A percentile compares a stretch with the other conserved stretches of the same genome.
Evolutionary conservation across 768 basidiomycete species (phyloP).

Genomic region (Pholiota microspora): DNA sequence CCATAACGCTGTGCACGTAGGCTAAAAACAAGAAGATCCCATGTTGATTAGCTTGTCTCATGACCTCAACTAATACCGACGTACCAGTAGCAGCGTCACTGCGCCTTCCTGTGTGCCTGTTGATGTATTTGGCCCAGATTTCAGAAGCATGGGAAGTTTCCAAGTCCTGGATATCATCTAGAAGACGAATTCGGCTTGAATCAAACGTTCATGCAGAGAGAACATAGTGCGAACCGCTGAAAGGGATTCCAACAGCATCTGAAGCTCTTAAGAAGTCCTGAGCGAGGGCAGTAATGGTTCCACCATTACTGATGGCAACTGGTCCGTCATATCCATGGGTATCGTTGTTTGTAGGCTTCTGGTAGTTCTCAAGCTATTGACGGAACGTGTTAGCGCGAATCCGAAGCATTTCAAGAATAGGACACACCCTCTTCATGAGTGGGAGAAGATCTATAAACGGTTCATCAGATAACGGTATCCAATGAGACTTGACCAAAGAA

Average conservation of each 20-base stretch:
- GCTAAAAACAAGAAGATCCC: conserved; percentile 28
- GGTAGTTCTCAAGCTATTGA: conserved; percentile 67
- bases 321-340: conserved; percentile 72
- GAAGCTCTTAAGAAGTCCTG: conserved; percentile 69
- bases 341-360: conserved; percentile 66
- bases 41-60: background rate
- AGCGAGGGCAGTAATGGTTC: conserved; percentile 58
- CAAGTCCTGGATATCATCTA: conserved; percentile 73
- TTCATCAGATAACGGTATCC: background rate
- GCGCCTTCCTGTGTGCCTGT: conserved; percentile 67
- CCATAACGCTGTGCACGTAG: conserved; percentile 72
- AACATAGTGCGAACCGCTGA: conserved; percentile 46
- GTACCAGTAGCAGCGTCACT: conserved; percentile 69
- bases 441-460: conserved; percentile 55
- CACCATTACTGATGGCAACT: conserved; percentile 73
- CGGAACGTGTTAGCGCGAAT: background rate
- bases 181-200: background rate
- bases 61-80: background rate
- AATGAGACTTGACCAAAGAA: background rate
- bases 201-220: background rate
- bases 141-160: conserved; percentile 60
- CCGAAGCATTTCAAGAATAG: background rate
- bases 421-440: conserved; percentile 61
- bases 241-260: conserved; percentile 60
- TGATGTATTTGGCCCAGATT: conserved; percentile 79